These are phyloP conservation scores for Thuidium tamariscinum DNA, from an alignment of 225 moss, liverwort and hornwort genomes.

Conservation along the genomic window DNA sequence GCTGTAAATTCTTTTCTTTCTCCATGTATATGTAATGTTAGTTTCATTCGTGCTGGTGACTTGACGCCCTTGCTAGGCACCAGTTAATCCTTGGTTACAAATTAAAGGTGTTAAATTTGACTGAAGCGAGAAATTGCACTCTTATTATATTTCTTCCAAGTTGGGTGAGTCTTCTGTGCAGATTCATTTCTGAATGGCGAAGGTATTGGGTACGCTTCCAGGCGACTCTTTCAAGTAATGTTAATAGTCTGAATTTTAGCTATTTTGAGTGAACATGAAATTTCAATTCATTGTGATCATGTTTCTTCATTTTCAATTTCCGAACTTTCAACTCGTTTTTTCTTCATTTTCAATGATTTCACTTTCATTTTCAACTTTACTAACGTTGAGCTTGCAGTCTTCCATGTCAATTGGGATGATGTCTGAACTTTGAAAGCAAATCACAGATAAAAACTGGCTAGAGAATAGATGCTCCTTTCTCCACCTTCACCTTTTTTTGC, in stretches of 20 bases:
- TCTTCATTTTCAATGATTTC: no score
- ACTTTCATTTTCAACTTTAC: neutral
- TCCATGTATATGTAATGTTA: constrained; percentile 9
- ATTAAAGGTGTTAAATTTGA: neutral
- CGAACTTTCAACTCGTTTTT: neutral
- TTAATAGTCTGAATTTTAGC: neutral
- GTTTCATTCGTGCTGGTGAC: neutral
- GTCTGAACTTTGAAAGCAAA: neutral
- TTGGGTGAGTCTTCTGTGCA: neutral
- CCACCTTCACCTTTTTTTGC: neutral
- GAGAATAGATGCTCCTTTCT: neutral
- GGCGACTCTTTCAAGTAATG: neutral
- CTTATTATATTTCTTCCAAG: neutral
- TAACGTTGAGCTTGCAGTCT: neutral
- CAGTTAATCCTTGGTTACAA: constrained; percentile 1
- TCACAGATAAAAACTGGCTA: neutral
- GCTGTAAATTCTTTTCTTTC: constrained; percentile 16
- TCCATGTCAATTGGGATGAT: neutral
- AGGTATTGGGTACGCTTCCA: neutral
- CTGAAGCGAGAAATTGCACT: neutral
- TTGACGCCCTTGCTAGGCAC: neutral
- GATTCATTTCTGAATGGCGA: neutral
- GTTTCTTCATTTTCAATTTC: neutral
- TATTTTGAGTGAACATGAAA: neutral
- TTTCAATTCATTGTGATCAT: neutral